Percentiles rank a stretch among this genome's conserved stretches.
These are phyloP conservation scores for Labyrinthula sp. DNA, from an alignment of 352 stramenopile species.

Conservation along the genomic window DNA sequence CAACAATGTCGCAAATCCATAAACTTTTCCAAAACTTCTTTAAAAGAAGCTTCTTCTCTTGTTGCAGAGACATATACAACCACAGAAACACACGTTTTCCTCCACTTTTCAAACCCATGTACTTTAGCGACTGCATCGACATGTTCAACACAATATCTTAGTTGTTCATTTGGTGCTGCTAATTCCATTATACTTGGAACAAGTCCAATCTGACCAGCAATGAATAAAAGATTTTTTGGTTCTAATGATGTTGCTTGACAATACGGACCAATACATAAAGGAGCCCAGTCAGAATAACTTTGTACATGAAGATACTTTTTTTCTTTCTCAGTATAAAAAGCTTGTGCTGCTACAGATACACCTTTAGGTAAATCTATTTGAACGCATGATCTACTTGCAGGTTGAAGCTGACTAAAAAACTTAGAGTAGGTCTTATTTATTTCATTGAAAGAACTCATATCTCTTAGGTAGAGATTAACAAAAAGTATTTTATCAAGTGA, in stretches of 20 bases:
- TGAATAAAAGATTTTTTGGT: constrained; percentile 56
- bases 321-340: not conserved
- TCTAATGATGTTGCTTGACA: constrained; percentile 84
- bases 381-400: constrained; percentile 60
- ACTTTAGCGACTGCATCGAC: not conserved
- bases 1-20: too few species aligned
- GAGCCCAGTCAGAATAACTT: constrained; percentile 84
- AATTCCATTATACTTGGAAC: constrained; percentile 76
- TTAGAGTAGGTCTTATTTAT: constrained; percentile 79
- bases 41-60: too few species aligned
- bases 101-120: too few species aligned
- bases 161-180: too few species aligned
- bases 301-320: constrained; percentile 71
- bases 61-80: too few species aligned
- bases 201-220: constrained; percentile 89
- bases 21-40: too few species aligned
- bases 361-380: constrained; percentile 31
- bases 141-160: not conserved
- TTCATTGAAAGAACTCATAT: constrained; percentile 71
- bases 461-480: constrained; percentile 79
- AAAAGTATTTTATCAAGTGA: constrained; percentile 66
- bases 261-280: constrained; percentile 94
- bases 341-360: not conserved
- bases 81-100: too few species aligned
- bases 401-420: constrained; percentile 55